Conservation (phyloP, 805 yeast species). For the Wickerhamiella australiensis region DNA sequence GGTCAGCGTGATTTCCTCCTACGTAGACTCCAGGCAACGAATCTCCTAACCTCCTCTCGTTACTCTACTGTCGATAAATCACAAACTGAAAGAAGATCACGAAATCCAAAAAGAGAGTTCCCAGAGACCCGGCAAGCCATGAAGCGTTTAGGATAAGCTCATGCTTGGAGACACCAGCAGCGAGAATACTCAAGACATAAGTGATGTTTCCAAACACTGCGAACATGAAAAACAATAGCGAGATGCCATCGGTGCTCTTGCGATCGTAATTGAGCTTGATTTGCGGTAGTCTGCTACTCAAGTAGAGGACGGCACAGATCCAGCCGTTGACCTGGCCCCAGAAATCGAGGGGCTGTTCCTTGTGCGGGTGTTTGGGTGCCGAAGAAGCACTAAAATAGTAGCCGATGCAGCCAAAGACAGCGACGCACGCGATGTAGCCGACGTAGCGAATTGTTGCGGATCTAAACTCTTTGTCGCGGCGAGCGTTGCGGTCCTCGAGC, state of each 20-base stretch:
- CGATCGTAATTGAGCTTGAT: slow-evolving; percentile 71
- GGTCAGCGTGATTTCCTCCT: no score
- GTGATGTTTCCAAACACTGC: slow-evolving; percentile 92
- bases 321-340: slow-evolving; percentile 82
- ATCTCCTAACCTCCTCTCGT: no score
- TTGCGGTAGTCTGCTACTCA: slow-evolving; percentile 90
- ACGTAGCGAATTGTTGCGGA: slow-evolving; percentile 19
- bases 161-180: slow-evolving; percentile 49
- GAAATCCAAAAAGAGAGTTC: slow-evolving; percentile 75
- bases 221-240: slow-evolving; percentile 83
- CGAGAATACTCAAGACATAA: slow-evolving; percentile 73
- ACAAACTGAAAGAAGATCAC: slow-evolving; percentile 79
- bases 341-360: slow-evolving; percentile 46
- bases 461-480: slow-evolving; percentile 6
- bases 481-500: slow-evolving; percentile 16
- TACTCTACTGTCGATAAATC: slow-evolving; percentile 42
- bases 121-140: slow-evolving; percentile 87
- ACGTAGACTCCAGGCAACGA: no score
- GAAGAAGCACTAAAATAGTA: slow-evolving; percentile 60
- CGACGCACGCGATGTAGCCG: slow-evolving; percentile 52
- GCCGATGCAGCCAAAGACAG: slow-evolving; percentile 72
- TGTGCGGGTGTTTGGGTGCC: slow-evolving; percentile 32
- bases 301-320: slow-evolving; percentile 35
- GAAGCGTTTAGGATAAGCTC: slow-evolving; percentile 74
- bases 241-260: slow-evolving; percentile 89